Conservation (phyloP, 2,329 filamentous ascomycete species). For the Xylaria sp. region DNA sequence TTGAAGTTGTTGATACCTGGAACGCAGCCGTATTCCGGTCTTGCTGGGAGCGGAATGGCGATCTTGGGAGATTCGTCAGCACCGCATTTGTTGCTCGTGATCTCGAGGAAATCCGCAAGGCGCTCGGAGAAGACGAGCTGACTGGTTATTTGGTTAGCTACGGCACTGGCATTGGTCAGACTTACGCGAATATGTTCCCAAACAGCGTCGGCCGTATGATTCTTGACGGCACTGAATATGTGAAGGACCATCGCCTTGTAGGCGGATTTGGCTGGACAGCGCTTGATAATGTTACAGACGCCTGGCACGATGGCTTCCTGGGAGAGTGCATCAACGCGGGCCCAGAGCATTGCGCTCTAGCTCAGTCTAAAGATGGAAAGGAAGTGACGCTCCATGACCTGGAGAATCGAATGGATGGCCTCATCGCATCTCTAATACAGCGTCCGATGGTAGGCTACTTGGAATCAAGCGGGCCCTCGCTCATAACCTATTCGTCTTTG, state of each 20-base stretch:
- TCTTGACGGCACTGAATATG: constrained; percentile 56
- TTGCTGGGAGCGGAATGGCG: constrained; percentile 51
- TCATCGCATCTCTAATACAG: constrained; percentile 47
- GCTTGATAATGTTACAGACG: constrained; percentile 55
- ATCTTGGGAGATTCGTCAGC: constrained; percentile 52
- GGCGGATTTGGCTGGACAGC: constrained; percentile 55
- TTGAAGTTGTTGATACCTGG: constrained; percentile 53
- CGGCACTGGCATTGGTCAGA: constrained; percentile 59
- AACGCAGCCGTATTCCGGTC: constrained; percentile 51
- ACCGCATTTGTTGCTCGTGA: constrained; percentile 56
- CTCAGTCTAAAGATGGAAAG: constrained; percentile 40
- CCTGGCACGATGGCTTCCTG: constrained; percentile 57
- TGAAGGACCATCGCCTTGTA: constrained; percentile 51
- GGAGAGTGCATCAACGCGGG: constrained; percentile 57
- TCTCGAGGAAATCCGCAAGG: constrained; percentile 54
- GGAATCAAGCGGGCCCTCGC: constrained; percentile 46
- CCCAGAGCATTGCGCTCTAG: constrained; percentile 52
- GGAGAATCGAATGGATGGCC: constrained; percentile 46
- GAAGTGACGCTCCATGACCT: constrained; percentile 46
- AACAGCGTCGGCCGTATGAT: constrained; percentile 54
- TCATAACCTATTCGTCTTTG: constrained; percentile 54
- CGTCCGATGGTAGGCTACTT: constrained; percentile 49
- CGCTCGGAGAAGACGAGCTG: constrained; percentile 52
- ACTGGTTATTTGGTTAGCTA: constrained; percentile 58
- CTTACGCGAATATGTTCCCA: constrained; percentile 58